phyloP scores from a whole-genome alignment of 2,329 filamentous ascomycete species.

The Zarea fungicola region DNA sequence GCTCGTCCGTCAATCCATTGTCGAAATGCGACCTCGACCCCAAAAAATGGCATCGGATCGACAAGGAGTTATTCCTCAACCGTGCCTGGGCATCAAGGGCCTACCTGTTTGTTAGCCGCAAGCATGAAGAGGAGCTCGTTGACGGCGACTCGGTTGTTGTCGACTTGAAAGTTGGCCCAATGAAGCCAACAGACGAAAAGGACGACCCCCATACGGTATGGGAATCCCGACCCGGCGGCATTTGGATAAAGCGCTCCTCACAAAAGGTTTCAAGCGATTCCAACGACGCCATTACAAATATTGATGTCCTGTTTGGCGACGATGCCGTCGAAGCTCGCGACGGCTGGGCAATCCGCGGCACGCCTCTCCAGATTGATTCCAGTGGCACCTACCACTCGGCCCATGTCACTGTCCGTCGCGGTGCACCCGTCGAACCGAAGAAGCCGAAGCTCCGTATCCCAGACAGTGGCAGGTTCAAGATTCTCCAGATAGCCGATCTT shows the following conservation, averaged over 20 bases:
- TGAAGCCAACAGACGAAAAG: slow-evolving; percentile 52
- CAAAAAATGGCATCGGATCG: slow-evolving; percentile 70
- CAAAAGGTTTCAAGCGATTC: slow-evolving; percentile 72
- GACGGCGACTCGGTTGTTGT: slow-evolving; percentile 72
- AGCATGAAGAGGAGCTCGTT: slow-evolving; percentile 77
- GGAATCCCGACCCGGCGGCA: slow-evolving; percentile 70
- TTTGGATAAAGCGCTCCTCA: slow-evolving; percentile 76
- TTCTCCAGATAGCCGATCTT: slow-evolving; percentile 91
- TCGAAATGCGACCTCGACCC: slow-evolving; percentile 71
- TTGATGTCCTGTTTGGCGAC: slow-evolving; percentile 84
- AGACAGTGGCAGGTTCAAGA: slow-evolving; percentile 93
- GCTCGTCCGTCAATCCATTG: slow-evolving; percentile 68
- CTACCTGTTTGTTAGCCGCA: slow-evolving; percentile 76
- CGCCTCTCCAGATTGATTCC: slow-evolving; percentile 64
- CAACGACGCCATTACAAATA: slow-evolving; percentile 66
- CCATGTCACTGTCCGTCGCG: slow-evolving; percentile 73
- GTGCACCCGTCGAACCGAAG: slow-evolving; percentile 56
- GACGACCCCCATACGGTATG: slow-evolving; percentile 56
- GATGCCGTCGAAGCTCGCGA: slow-evolving; percentile 86
- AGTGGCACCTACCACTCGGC: slow-evolving; percentile 59
- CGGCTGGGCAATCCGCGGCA: slow-evolving; percentile 76
- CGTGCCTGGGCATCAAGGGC: slow-evolving; percentile 69
- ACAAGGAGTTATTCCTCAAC: slow-evolving; percentile 83
- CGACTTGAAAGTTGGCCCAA: slow-evolving; percentile 68
- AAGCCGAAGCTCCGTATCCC: slow-evolving; percentile 72